Percentiles rank a stretch among this genome's conserved stretches.
Conservation (phyloP, 2,329 filamentous ascomycete genomes). For the Bipolaris zeicola region DNA sequence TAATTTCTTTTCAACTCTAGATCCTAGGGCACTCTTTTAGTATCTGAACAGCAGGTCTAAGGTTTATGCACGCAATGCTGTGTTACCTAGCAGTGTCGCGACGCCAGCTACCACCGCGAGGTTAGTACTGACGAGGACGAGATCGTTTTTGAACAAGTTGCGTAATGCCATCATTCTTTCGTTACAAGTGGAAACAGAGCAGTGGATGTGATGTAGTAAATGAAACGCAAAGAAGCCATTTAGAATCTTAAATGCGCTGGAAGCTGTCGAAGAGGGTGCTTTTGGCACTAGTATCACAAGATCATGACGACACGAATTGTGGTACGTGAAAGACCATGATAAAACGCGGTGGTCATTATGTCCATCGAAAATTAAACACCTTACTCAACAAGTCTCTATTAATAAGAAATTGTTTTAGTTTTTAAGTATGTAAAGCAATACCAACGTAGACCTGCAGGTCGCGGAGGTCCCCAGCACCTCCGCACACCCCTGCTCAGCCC, state of each 20-base stretch:
- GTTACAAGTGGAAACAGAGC: not conserved
- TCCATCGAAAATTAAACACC: not conserved
- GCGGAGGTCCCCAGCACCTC: slow-evolving; percentile 15
- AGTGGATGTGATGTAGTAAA: not conserved
- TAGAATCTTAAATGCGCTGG: not conserved
- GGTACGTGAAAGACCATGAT: not conserved
- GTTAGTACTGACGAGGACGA: slow-evolving; percentile 14
- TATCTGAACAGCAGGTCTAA: not conserved
- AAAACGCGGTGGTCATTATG: not conserved
- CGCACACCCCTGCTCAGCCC: slow-evolving; percentile 33
- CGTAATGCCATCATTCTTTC: slow-evolving; percentile 10
- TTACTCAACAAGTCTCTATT: not conserved
- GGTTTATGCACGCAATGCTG: not conserved
- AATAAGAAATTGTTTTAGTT: not conserved
- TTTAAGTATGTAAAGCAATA: not conserved
- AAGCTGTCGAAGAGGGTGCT: not conserved
- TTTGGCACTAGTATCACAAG: not conserved
- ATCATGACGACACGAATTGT: slow-evolving; percentile 9
- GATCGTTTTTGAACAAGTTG: slow-evolving; percentile 18
- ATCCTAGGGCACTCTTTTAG: slow-evolving; percentile 1
- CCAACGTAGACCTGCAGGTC: not conserved
- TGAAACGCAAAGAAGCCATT: not conserved
- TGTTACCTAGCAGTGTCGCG: slow-evolving; percentile 13
- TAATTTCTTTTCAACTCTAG: slow-evolving; percentile 23
- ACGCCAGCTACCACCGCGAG: slow-evolving; percentile 13